These are phyloP conservation scores for Zelonia costaricensis DNA, from an alignment of 208 protist genomes.

Conservation along the genomic window DNA sequence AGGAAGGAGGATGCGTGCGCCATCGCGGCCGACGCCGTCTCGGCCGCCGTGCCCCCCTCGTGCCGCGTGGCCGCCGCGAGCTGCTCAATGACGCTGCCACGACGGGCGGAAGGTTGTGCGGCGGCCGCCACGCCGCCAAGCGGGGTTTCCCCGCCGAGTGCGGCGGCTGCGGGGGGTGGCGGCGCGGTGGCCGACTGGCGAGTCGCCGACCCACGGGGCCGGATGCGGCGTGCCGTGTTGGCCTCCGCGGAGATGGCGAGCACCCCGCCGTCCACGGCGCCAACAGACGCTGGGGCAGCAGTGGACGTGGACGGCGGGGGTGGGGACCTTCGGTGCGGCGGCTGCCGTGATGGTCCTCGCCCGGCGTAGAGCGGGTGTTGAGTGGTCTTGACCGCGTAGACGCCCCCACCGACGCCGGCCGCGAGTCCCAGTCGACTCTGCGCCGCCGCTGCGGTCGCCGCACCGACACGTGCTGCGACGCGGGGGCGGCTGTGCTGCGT, in stretches of 20 bases:
- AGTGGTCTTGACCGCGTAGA: not conserved
- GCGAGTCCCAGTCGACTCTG: no score
- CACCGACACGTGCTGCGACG: not conserved
- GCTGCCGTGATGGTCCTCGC: not conserved
- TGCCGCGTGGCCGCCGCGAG: constrained; percentile 6
- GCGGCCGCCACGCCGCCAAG: not conserved
- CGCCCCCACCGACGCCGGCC: not conserved
- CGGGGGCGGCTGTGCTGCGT: no score
- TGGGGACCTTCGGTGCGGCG: not conserved
- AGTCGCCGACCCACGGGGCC: not conserved
- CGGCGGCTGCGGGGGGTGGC: no score
- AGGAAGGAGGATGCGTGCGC: not conserved
- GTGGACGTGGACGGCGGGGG: not conserved
- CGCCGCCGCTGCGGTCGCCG: no score
- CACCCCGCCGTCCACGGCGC: not conserved
- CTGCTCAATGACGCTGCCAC: constrained; percentile 21
- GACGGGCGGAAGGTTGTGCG: not conserved
- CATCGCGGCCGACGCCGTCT: no score
- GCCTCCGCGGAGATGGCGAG: constrained; percentile 20
- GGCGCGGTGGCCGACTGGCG: no score
- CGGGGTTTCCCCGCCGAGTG: no score
- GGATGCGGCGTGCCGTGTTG: constrained; percentile 18
- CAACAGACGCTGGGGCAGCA: constrained; percentile 1
- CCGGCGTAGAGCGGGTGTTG: constrained; percentile 27
- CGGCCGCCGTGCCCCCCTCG: not conserved